phyloP scores from a whole-genome alignment of 768 basidiomycete species.

The Chlorophyllum brunneum region DNA sequence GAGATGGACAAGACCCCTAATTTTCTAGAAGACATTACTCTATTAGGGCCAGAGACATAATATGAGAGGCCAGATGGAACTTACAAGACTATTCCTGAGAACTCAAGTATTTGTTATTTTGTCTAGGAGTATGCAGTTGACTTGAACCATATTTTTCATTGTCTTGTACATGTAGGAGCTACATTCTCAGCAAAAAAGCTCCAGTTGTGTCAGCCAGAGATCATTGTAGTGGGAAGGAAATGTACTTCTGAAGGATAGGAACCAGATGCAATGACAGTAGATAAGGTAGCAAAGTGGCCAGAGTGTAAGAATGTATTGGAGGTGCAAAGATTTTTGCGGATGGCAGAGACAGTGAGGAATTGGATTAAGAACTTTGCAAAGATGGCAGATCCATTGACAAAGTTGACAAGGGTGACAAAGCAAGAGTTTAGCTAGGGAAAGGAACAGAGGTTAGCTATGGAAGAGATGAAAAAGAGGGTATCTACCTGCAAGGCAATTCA shows the following conservation, averaged over 20 bases:
- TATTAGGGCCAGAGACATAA: constrained; percentile 26
- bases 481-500: constrained; percentile 21
- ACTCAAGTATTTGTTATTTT: constrained; percentile 29
- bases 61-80: constrained; percentile 24
- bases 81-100: constrained; percentile 19
- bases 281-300: constrained; percentile 23
- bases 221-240: constrained; percentile 22
- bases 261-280: constrained; percentile 19
- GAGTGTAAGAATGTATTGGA: constrained; percentile 17
- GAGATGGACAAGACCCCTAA: constrained; percentile 21
- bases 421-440: constrained; percentile 28
- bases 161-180: constrained; percentile 24
- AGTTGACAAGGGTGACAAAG: constrained; percentile 17
- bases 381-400: constrained; percentile 16
- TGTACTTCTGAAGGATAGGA: constrained; percentile 23
- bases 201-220: constrained; percentile 18
- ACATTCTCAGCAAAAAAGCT: constrained; percentile 34
- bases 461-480: constrained; percentile 23
- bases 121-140: constrained; percentile 33
- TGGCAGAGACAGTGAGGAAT: constrained; percentile 20
- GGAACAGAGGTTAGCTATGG: constrained; percentile 16
- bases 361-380: constrained; percentile 24
- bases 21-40: constrained; percentile 29
- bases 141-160: constrained; percentile 29
- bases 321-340: constrained; percentile 27